Evolutionary conservation across 148 eudicot genomes (phyloP), one percentile per base, ranked within the genome.

Genomic region (Mesembryanthemum crystallinum): DNA sequence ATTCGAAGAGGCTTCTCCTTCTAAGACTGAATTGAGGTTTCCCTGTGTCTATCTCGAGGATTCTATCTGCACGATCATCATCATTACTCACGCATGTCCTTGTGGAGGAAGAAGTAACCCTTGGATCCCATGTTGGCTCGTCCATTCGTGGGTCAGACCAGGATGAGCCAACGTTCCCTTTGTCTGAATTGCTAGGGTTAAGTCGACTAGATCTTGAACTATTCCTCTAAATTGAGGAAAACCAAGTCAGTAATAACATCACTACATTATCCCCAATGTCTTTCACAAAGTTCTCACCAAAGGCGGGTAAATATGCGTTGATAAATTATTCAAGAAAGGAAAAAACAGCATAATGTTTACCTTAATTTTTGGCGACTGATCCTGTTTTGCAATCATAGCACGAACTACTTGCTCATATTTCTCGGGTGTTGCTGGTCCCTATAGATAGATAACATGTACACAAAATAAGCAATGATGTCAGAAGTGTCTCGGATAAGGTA

Each of bases 361-460:
- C 94, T 84, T 86, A 28, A 76, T 77, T 75, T 82, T 84, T 10
- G 83, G 76, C 5, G 80, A 76, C 59, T 75, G 84, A 61, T 85
- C 87, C 5, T 82, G 84, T 29, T 81, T 86, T 35, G 78, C 27
- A 71, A 73, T 84, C 78, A 74, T 87, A 20, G 86, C 67, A 57
- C 83, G 83, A 52, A 77, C 73, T 72, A 79, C 59, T 72, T 77
- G 89, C 81, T 93, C 96, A 66, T 77, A 85, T 77, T 89, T 93
- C 72, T 93, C 98, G 37, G 98, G 98, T 27, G 98, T 93, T 67
- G 84, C 81, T 49, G 98, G 96, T 21, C 87, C 98, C 98, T 93
- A 62, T 33, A 77, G 28, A 77, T 52, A 52, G 12, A 76, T 29
- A 28, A 28, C 63, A 17, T 15, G 28, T 18, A 39, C 43, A 69